Conservation (phyloP, 805 yeast genomes). For the Clavispora vitiphila region DNA sequence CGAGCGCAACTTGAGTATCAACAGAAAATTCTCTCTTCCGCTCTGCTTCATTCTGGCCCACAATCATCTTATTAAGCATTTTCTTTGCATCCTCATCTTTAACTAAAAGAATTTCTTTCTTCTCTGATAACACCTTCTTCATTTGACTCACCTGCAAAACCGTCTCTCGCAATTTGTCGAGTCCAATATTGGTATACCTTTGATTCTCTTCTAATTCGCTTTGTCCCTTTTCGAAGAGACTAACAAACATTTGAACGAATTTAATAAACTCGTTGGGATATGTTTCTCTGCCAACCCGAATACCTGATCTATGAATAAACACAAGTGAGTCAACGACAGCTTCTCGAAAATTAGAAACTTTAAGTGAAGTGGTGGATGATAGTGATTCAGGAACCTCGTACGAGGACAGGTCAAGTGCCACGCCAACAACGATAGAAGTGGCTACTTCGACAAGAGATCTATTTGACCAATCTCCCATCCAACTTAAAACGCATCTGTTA, state of each 20-base stretch:
- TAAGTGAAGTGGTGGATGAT: conserved; percentile 7
- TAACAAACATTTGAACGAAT: conserved; percentile 42
- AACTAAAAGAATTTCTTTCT: conserved; percentile 41
- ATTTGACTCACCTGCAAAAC: conserved; percentile 65
- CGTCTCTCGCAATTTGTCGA: conserved; percentile 72
- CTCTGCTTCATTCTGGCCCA: conserved; percentile 89
- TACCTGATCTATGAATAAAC: conserved; percentile 36
- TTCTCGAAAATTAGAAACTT: conserved; percentile 31
- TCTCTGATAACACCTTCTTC: conserved; percentile 47
- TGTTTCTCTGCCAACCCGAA: conserved; percentile 8
- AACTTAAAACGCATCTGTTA: conserved; percentile 81
- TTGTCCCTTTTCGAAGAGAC: conserved; percentile 40
- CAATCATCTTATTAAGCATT: conserved; percentile 70
- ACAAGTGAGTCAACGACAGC: conserved; percentile 45
- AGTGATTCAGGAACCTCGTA: conserved; percentile 29
- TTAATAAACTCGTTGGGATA: conserved; percentile 57
- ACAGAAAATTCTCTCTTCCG: conserved; percentile 81
- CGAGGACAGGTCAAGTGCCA: conserved; percentile 52
- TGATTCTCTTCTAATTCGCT: conserved; percentile 57
- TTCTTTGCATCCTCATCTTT: conserved; percentile 68
- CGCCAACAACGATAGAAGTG: conserved; percentile 26
- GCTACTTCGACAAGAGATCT: conserved; percentile 50
- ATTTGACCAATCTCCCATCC: conserved; percentile 83
- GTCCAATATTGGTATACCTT: conserved; percentile 66
- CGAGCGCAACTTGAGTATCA: conserved; percentile 66